Evolutionary conservation across 225 moss, liverwort and hornwort species (phyloP).

Genomic region (Polytrichum commune): DNA sequence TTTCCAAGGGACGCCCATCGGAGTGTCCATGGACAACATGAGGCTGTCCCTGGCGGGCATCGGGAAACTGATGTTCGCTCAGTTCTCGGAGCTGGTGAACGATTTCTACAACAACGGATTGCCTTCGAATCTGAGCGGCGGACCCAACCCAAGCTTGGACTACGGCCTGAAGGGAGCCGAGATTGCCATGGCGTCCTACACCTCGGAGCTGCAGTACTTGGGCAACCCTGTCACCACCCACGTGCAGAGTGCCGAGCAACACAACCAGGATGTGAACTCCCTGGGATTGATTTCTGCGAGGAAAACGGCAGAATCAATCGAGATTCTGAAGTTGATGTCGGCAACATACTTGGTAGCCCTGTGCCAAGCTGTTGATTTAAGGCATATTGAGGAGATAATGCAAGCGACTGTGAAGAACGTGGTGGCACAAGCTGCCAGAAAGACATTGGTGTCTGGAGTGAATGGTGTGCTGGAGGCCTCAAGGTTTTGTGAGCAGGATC

Average conservation of each 20-base stretch:
- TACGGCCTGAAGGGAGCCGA: slow-evolving; percentile 27
- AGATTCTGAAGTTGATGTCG: slow-evolving; percentile 26
- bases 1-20: slow-evolving; percentile 31
- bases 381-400: slow-evolving; percentile 29
- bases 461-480: slow-evolving; percentile 1
- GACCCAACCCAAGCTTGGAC: slow-evolving; percentile 23
- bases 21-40: slow-evolving; percentile 32
- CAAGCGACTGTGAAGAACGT: slow-evolving; percentile 19
- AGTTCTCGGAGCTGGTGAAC: slow-evolving; percentile 25
- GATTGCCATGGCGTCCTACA: slow-evolving; percentile 31
- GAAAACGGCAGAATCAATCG: slow-evolving; percentile 18
- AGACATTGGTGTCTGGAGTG: background rate
- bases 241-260: slow-evolving; percentile 22
- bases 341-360: slow-evolving; percentile 19
- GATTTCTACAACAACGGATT: slow-evolving; percentile 28
- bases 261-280: slow-evolving; percentile 34
- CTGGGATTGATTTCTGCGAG: slow-evolving; percentile 23
- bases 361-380: slow-evolving; percentile 21
- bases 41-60: slow-evolving; percentile 24
- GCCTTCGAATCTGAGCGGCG: slow-evolving; percentile 23
- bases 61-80: slow-evolving; percentile 26
- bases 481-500: slow-evolving; percentile 15
- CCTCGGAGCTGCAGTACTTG: slow-evolving; percentile 27
- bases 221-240: slow-evolving; percentile 27
- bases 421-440: slow-evolving; percentile 18